Evolutionary conservation across 73 alveolate genomes (phyloP).

Genomic region (Breviolum minutum): DNA sequence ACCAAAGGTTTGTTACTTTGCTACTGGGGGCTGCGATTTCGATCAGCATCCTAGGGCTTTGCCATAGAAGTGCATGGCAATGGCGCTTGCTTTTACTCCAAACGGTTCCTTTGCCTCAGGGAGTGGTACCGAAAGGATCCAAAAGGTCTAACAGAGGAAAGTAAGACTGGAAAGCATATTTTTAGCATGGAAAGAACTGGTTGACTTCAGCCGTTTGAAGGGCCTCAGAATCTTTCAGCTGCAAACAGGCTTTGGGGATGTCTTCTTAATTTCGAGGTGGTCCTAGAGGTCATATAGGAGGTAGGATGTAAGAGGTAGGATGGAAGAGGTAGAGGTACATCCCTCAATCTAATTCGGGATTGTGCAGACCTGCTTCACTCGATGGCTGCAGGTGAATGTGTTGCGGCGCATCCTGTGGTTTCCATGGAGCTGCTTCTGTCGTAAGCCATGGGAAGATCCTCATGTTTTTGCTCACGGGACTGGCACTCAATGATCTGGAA

Average conservation of each 20-base stretch:
- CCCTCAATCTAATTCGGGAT: no score
- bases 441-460: slow-evolving; percentile 46
- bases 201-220: not conserved
- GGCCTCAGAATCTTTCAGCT: no score
- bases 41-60: slow-evolving; percentile 26
- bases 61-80: slow-evolving; percentile 45
- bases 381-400: not conserved
- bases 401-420: slow-evolving; percentile 12
- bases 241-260: no score
- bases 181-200: not conserved
- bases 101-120: not conserved
- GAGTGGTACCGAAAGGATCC: not conserved
- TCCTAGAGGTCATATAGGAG: no score
- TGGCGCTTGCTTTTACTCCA: slow-evolving; percentile 55
- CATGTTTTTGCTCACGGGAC: slow-evolving; percentile 40
- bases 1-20: slow-evolving; percentile 2
- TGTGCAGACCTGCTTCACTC: not conserved
- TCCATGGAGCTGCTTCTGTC: slow-evolving; percentile 38
- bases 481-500: not conserved
- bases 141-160: not conserved
- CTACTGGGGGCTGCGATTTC: slow-evolving; percentile 44
- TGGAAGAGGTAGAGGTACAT: not conserved
- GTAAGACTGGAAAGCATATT: not conserved
- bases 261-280: no score
- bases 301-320: not conserved